phyloP scores from a whole-genome alignment of 306 rosid species.

The Sicyos edulis region DNA sequence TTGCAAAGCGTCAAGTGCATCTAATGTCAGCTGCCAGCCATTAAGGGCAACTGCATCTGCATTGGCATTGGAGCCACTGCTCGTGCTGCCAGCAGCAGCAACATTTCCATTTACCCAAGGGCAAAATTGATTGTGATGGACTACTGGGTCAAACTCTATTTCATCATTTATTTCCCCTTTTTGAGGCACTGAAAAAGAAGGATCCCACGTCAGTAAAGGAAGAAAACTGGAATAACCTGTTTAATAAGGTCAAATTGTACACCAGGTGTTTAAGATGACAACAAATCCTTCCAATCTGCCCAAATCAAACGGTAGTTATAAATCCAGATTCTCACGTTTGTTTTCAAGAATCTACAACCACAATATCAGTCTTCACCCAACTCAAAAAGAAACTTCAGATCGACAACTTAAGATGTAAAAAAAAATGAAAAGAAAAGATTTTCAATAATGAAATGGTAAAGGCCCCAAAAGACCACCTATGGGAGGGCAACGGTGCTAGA shows the following conservation, averaged over 20 bases:
- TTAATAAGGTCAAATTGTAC: not conserved
- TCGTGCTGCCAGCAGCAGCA: conserved; percentile 84
- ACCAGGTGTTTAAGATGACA: not conserved
- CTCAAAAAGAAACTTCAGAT: not conserved
- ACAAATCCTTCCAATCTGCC: not conserved
- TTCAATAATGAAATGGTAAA: not conserved
- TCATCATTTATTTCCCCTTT: conserved; percentile 92
- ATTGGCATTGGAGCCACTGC: conserved; percentile 40
- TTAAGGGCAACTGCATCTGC: conserved; percentile 63
- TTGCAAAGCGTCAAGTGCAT: conserved; percentile 74
- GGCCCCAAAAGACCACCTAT: not conserved
- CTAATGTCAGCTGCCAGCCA: conserved; percentile 94
- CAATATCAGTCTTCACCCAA: not conserved
- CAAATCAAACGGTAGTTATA: not conserved
- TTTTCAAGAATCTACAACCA: not conserved
- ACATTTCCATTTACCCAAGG: conserved; percentile 99
- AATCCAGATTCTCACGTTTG: conserved; percentile 1
- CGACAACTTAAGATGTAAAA: not conserved
- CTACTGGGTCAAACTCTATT: conserved; percentile 88
- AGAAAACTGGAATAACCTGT: not conserved
- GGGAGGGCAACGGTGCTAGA: not conserved
- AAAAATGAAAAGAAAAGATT: not conserved
- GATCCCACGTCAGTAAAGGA: not conserved
- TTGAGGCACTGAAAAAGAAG: conserved; percentile 53
- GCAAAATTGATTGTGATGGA: conserved; percentile 80